Conservation (phyloP, 805 yeast genomes). For the Candida sonorensis region DNA sequence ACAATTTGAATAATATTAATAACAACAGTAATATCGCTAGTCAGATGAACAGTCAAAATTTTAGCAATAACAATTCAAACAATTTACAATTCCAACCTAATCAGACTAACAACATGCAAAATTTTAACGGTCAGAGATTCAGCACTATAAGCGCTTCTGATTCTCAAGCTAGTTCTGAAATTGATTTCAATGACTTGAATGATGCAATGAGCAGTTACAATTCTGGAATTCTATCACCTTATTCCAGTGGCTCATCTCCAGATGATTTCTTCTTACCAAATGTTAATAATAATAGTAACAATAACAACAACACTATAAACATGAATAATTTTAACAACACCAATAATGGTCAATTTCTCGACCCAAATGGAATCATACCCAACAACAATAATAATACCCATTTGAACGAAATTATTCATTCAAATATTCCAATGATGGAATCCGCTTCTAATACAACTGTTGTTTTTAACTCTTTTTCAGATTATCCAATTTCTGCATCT, state of each 20-base stretch:
- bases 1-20: slow-evolving; percentile 6
- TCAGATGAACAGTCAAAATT: too few relatives aligned
- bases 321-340: too few relatives aligned
- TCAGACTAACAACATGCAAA: too few relatives aligned
- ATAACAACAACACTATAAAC: too few relatives aligned
- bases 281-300: too few relatives aligned
- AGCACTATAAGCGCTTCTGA: slow-evolving; percentile 15
- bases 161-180: slow-evolving; percentile 19
- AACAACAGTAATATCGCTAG: slow-evolving; percentile 2
- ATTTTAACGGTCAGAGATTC: slow-evolving; percentile 10
- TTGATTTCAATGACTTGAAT: slow-evolving; percentile 25
- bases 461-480: slow-evolving; percentile 14
- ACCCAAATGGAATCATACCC: too few relatives aligned
- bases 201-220: slow-evolving; percentile 25
- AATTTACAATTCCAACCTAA: too few relatives aligned
- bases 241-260: slow-evolving; percentile 31
- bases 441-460: slow-evolving; percentile 24
- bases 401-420: slow-evolving; percentile 2
- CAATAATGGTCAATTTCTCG: too few relatives aligned
- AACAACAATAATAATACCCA: too few relatives aligned
- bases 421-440: slow-evolving; percentile 22
- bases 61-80: background rate
- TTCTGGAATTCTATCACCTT: slow-evolving; percentile 28
- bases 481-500: slow-evolving; percentile 1
- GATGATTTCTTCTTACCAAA: slow-evolving; percentile 25